Conservation (phyloP, 2,329 filamentous ascomycete species). For the Tricladium varicosporioides region DNA sequence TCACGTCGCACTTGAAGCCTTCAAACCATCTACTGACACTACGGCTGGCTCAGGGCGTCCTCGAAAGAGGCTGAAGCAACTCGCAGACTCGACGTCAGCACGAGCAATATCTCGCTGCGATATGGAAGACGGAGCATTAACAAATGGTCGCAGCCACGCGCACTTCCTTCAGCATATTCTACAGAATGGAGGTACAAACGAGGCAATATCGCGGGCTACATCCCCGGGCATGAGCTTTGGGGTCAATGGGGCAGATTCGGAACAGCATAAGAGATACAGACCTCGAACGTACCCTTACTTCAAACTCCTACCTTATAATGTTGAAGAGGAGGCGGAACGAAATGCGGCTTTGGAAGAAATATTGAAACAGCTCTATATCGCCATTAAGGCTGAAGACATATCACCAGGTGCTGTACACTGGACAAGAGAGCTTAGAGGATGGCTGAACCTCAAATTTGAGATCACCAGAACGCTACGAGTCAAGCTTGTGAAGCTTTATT, state of each 20-base stretch:
- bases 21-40: conserved; percentile 14
- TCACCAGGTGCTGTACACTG: conserved; percentile 91
- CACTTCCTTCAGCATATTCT: conserved; percentile 28
- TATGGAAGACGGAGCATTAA: conserved; percentile 30
- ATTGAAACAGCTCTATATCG: conserved; percentile 88
- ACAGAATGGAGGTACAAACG: conserved; percentile 39
- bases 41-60: conserved; percentile 10
- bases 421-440: conserved; percentile 93
- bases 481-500: conserved; percentile 86
- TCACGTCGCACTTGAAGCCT: conserved; percentile 8
- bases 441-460: conserved; percentile 97
- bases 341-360: conserved; percentile 82
- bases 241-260: conserved; percentile 46
- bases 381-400: conserved; percentile 90
- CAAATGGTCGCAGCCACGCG: conserved; percentile 30
- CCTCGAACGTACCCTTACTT: conserved; percentile 94
- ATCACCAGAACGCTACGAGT: conserved; percentile 81
- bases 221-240: conserved; percentile 69
- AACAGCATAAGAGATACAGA: conserved; percentile 64
- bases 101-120: conserved; percentile 7
- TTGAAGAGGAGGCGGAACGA: conserved; percentile 76
- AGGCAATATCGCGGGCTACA: conserved; percentile 80
- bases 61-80: conserved; percentile 15
- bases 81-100: conserved; percentile 4
- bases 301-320: conserved; percentile 80